These are phyloP conservation scores for Cladosporium cucumerinum DNA, from an alignment of 2,329 filamentous ascomycete species.

Conservation along the genomic window DNA sequence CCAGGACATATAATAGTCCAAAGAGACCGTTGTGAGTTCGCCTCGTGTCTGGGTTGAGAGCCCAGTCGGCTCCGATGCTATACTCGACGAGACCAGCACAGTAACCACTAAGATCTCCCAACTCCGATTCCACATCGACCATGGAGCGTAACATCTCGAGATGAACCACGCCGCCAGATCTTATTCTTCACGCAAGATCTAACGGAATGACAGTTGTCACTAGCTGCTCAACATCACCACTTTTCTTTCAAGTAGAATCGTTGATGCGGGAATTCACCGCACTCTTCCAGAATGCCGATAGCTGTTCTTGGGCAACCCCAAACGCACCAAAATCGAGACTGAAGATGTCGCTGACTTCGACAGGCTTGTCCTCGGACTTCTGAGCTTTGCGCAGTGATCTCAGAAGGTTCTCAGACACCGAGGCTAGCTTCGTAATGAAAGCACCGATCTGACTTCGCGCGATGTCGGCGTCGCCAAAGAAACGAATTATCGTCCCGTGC, in stretches of 20 bases:
- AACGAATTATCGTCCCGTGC: not conserved
- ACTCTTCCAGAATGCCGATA: not conserved
- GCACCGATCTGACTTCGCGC: not conserved
- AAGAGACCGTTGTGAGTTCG: not conserved
- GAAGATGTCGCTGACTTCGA: not conserved
- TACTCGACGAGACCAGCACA: not conserved
- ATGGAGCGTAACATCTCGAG: not conserved
- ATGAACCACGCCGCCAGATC: not conserved
- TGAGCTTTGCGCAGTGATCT: not conserved
- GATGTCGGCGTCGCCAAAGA: not conserved
- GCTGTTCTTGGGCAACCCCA: not conserved
- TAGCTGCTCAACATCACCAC: not conserved
- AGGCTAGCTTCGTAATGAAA: not conserved
- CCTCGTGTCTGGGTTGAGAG: not conserved
- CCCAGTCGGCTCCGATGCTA: not conserved
- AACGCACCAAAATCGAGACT: not conserved
- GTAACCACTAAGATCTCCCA: not conserved
- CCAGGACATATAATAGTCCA: not conserved
- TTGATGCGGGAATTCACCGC: not conserved
- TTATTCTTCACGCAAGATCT: not conserved
- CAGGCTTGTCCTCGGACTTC: not conserved
- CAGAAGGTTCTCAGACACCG: not conserved
- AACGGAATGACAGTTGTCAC: not conserved
- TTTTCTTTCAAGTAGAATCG: not conserved
- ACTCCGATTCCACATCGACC: not conserved